Evolutionary conservation across 2,329 filamentous ascomycete species (phyloP).

Genomic region (Fusarium veterinarium): DNA sequence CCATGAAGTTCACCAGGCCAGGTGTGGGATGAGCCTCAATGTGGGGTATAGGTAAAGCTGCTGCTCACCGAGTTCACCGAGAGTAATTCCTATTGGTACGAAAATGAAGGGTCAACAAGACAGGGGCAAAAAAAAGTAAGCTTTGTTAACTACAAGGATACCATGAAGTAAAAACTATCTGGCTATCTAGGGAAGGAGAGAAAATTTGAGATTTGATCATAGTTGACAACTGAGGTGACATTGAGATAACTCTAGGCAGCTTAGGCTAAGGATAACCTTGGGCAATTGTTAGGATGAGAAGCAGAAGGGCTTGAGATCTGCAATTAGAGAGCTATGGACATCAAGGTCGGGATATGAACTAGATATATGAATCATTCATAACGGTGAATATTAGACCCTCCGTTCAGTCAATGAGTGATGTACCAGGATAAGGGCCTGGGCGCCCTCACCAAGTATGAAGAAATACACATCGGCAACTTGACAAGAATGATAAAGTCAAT

Average conservation of each 20-base stretch:
- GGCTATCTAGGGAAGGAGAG: background rate
- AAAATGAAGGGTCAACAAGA: background rate
- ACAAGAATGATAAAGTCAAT: background rate
- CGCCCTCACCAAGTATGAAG: background rate
- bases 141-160: background rate
- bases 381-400: too few relatives aligned
- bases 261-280: background rate
- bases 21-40: constrained; percentile 39
- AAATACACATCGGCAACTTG: background rate
- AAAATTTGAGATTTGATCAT: background rate
- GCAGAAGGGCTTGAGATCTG: background rate
- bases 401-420: background rate
- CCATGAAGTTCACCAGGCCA: constrained; percentile 24
- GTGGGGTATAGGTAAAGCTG: constrained; percentile 33
- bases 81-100: background rate
- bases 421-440: background rate
- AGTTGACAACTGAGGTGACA: background rate
- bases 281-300: background rate
- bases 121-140: background rate
- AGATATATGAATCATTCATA: background rate
- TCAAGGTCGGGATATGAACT: background rate
- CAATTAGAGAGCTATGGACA: background rate
- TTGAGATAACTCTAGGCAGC: background rate
- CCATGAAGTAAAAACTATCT: background rate
- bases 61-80: constrained; percentile 22